These are phyloP conservation scores for Mycena rebaudengoi DNA, from an alignment of 768 basidiomycete genomes.

Conservation along the genomic window DNA sequence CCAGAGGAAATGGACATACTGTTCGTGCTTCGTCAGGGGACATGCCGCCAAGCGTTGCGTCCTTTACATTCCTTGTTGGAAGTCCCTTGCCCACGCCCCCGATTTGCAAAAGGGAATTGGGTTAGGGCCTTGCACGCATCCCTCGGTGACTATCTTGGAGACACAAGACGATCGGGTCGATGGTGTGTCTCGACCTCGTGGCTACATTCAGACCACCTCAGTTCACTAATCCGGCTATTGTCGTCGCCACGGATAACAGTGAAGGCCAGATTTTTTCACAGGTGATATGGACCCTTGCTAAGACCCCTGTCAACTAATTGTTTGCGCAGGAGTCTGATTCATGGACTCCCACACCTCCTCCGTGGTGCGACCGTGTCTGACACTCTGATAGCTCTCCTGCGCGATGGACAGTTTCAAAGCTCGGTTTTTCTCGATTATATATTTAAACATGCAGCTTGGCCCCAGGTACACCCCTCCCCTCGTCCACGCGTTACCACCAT, in stretches of 20 bases:
- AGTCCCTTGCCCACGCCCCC: background rate
- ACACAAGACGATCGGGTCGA: background rate
- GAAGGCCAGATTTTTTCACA: background rate
- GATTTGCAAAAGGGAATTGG: background rate
- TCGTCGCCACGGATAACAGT: background rate
- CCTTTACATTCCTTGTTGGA: background rate
- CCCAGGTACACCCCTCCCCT: too few species aligned
- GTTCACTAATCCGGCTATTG: background rate
- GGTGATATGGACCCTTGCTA: background rate
- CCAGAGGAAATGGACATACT: slow-evolving; percentile 2
- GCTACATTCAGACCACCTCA: background rate
- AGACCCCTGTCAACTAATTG: background rate
- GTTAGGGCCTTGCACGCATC: background rate
- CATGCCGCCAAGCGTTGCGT: background rate
- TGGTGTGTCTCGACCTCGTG: background rate
- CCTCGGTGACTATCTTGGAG: background rate
- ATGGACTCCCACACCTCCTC: background rate
- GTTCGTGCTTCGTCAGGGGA: background rate
- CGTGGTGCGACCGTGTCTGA: background rate
- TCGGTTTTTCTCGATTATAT: background rate
- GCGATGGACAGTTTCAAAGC: background rate
- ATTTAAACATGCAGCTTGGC: background rate
- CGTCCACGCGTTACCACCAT: too few species aligned
- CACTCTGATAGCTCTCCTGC: background rate
- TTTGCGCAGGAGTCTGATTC: background rate